Evolutionary conservation across 2,329 filamentous ascomycete genomes (phyloP), one percentile per base, ranked within the genome.

Genomic region (Talaromyces albobiverticillius): DNA sequence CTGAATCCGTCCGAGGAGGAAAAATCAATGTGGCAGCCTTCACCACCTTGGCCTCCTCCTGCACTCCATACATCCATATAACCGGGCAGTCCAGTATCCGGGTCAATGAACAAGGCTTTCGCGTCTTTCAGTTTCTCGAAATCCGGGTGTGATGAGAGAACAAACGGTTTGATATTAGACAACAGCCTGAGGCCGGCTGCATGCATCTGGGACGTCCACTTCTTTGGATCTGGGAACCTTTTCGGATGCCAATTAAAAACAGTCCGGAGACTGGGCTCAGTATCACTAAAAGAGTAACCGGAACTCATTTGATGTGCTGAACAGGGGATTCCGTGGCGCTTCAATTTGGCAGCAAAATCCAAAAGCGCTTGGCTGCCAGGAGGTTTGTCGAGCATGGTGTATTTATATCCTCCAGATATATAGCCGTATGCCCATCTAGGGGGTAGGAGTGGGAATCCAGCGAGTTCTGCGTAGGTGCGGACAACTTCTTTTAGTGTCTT

Each of bases 391-490:
- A 81, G 66, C 75, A 80, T 81, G 13, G 77, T 79, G 63, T 84
- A 84, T 61, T 81, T 82, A 77, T 83, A 73, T 51, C 87, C 87
- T 3, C 87, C 87, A 2, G 84, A 84, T 31, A 90, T 76, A 62
- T 89, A 90, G 0, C 87, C 87, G 64, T 88, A 87, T 1, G 86
- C 85, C 81, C 87, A 89, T 18, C 87, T 76, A 1, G 87, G 87
- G 0, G 87, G 84, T 0, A 88, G 78, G 22, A 86, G 67, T 0
- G 87, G 87, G 60, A 83, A 86, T 0, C 86, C 87, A 0, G 86
- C 84, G 0, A 90, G 70, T 54, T 85, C 80, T 3, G 86, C 87
- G 59, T 89, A 90, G 0, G 79, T 78, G 1, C 72, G 76, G 0
- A 90, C 83, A 1, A 89, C 80, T 1, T 89, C 86, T 56, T 82